Evolutionary conservation across 192 early-diverging fungal species (phyloP).

Genomic region (Gonapodya prolifera): DNA sequence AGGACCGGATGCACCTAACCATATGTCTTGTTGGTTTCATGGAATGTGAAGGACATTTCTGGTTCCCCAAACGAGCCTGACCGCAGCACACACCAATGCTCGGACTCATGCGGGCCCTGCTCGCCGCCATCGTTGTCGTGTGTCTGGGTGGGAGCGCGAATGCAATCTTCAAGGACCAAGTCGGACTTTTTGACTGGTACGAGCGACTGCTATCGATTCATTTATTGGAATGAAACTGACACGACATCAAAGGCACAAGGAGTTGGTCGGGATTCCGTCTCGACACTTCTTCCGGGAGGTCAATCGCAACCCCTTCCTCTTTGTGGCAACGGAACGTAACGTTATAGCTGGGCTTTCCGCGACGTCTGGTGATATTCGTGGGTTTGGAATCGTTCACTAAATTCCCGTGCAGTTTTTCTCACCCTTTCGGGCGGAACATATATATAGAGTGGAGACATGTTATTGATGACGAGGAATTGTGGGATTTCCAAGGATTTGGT

Average conservation of each 20-base stretch:
- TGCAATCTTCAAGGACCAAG: neutral
- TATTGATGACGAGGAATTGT: conserved; percentile 43
- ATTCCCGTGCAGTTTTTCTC: neutral
- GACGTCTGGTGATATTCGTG: conserved; percentile 54
- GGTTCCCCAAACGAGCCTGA: too few relatives aligned
- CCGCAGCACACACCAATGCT: neutral
- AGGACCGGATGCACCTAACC: too few relatives aligned
- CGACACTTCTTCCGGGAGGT: conserved; percentile 1
- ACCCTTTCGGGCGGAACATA: neutral
- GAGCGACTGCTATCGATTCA: too few relatives aligned
- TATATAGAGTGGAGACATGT: conserved; percentile 61
- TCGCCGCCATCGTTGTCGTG: neutral
- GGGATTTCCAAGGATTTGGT: conserved; percentile 26
- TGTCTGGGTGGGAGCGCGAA: neutral
- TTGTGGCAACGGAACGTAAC: conserved; percentile 56
- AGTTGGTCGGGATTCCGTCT: neutral
- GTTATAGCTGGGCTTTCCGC: conserved; percentile 58
- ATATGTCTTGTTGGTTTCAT: too few relatives aligned
- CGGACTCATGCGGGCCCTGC: neutral
- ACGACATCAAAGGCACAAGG: neutral
- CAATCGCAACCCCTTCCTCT: conserved; percentile 22
- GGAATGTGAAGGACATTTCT: too few relatives aligned
- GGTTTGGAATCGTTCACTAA: conserved; percentile 5
- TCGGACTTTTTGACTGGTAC: neutral
- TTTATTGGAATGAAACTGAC: too few relatives aligned